These are phyloP conservation scores for Apiospora hydei DNA, from an alignment of 2,329 filamentous ascomycete species.

Conservation along the genomic window DNA sequence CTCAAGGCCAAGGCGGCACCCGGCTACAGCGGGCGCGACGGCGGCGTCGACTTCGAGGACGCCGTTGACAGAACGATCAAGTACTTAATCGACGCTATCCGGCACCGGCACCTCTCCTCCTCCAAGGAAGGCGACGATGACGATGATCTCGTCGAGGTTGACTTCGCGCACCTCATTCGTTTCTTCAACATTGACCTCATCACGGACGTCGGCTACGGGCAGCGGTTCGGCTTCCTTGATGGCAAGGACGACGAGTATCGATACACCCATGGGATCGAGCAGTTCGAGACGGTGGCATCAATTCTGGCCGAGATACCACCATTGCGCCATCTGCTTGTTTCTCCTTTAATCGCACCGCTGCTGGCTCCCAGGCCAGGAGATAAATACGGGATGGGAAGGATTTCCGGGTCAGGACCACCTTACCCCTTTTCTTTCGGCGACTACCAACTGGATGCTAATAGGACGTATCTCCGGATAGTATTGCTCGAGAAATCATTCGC, in stretches of 20 bases:
- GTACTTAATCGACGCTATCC: conserved; percentile 15
- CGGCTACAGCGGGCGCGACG: conserved; percentile 33
- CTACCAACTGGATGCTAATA: not conserved
- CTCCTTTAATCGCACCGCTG: not conserved
- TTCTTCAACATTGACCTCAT: conserved; percentile 26
- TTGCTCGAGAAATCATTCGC: conserved; percentile 22
- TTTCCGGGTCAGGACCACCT: conserved; percentile 17
- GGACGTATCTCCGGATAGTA: not conserved
- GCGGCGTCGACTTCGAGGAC: conserved; percentile 32
- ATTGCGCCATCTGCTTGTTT: conserved; percentile 10
- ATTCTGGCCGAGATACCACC: conserved; percentile 14
- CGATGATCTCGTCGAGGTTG: not conserved
- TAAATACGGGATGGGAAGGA: conserved; percentile 1
- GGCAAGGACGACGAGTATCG: conserved; percentile 24
- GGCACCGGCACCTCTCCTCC: not conserved
- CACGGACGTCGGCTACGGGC: conserved; percentile 19
- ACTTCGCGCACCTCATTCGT: conserved; percentile 25
- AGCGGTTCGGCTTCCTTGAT: conserved; percentile 26
- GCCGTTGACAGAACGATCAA: conserved; percentile 26
- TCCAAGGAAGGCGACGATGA: not conserved
- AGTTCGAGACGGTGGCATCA: not conserved
- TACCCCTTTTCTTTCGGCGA: not conserved
- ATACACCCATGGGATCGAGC: conserved; percentile 17
- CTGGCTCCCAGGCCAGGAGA: conserved; percentile 18
- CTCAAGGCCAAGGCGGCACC: conserved; percentile 31